Base-by-base conservation (phyloP, 306 rosid genomes). In the Cucumis melo region DNA sequence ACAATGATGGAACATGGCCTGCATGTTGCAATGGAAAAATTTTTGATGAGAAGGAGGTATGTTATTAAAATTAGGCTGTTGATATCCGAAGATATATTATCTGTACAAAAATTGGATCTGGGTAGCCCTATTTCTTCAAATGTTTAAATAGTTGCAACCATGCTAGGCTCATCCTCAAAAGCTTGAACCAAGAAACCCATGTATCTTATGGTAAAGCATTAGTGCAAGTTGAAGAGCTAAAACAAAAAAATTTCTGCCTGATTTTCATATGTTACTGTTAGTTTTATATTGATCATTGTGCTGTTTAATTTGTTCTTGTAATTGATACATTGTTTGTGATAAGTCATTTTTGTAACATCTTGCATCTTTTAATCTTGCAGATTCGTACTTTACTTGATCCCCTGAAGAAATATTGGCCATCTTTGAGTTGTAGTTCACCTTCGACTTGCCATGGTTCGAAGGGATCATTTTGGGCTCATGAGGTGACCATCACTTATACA, bases 1-100 rank as follows among this genome's bases (percentile, higher is more conserved):
- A 95, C 82, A 90, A 92, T 81, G 99, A 95, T 84, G 98, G 98
- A 86, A 86, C 86, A 51, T 95, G 98, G 98, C 99, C 99, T 44
- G 32, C 96, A 66, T 95, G 99, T 85, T 95, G 99, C 86, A 42
- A 88, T 21, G 17, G 29, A 72, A 68, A 87, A 51, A 65, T 8
- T 50, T 95, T 90, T 74, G 82, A 95, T 80, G 96, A 90, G 64
- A 89, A 88, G 60, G 90, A 92, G 96, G 99, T 86, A 5, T 44
- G 59, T 81, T 51, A 42, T 77, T 65, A n/a, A 62, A 66, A 64
- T 14, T 60, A 61, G 46, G 65, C 53, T 7, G 60, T 51, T 44
- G 21, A 55, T 68, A 16, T 51, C 8, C 3, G 8, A 51, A 5
- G 55, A 5, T 50, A 50, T 16, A 46, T 46, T 12, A 13, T 46